phyloP scores from a whole-genome alignment of 805 yeast species.

The Wickerhamomyces mucosus region DNA sequence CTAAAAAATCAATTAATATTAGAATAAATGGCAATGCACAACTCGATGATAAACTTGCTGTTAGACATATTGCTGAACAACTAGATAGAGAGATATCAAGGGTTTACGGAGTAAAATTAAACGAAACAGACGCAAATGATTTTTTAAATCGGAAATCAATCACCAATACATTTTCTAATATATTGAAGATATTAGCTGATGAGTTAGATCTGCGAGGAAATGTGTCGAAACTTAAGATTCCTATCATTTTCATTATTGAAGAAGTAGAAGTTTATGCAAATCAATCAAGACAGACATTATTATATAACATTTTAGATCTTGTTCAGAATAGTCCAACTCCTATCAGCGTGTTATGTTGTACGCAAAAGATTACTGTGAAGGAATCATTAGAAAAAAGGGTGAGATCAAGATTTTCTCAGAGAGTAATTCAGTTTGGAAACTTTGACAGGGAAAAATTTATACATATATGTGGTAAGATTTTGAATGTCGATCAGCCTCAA shows the following conservation, averaged over 20 bases:
- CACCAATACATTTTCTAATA: slow-evolving; percentile 51
- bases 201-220: slow-evolving; percentile 9
- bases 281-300: slow-evolving; percentile 66
- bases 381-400: slow-evolving; percentile 89
- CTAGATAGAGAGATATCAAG: slow-evolving; percentile 41
- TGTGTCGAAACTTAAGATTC: slow-evolving; percentile 17
- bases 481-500: slow-evolving; percentile 22
- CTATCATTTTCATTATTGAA: slow-evolving; percentile 74
- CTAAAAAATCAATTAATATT: slow-evolving; percentile 49
- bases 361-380: slow-evolving; percentile 64
- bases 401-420: slow-evolving; percentile 78
- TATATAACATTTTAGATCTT: slow-evolving; percentile 83
- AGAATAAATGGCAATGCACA: slow-evolving; percentile 64
- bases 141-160: slow-evolving; percentile 42
- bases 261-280: slow-evolving; percentile 75
- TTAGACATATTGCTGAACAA: slow-evolving; percentile 80
- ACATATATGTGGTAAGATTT: slow-evolving; percentile 32
- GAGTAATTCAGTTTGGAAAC: slow-evolving; percentile 53
- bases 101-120: slow-evolving; percentile 20
- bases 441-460: slow-evolving; percentile 37
- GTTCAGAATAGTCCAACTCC: slow-evolving; percentile 66
- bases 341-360: slow-evolving; percentile 71
- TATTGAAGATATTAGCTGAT: slow-evolving; percentile 43
- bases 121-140: slow-evolving; percentile 16
- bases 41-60: slow-evolving; percentile 66